Base-by-base conservation (phyloP, 495 filamentous ascomycete species). In the Aspergillus cavernicola region DNA sequence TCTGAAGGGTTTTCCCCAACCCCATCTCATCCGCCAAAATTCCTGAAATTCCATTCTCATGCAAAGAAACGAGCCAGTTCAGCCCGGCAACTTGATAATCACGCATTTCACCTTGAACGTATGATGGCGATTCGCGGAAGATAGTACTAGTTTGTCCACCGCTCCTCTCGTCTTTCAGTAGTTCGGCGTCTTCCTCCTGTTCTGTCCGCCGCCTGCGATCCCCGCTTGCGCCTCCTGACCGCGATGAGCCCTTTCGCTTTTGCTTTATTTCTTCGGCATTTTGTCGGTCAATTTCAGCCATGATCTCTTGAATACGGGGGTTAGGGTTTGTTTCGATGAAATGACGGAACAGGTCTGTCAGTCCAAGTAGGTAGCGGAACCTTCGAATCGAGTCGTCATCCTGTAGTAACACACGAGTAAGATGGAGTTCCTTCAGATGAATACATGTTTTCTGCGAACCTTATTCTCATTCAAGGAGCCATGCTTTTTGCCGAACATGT, bases 11-110 rank as follows among this genome's bases (percentile, higher is more conserved):
- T 74, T 97, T 97, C 41, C 92, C 92, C 23, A 97, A 71, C 62
- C 92, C 92, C 92, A 97, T 97, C 71, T 98, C 93, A 67, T 98
- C 93, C 48, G 93, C 93, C 50, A 98, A 72, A 53, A 98, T 98
- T 47, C 93, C 93, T 20, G 92, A 97, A 59, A 98, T 98, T 71
- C 93, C 93, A 63, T 98, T 98, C 70, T 97, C 93, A 63, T 98
- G 93, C 10, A 98, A 79, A 2, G 92, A 96, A 53, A 97, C 89
- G n/a, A 98, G 82, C 93, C 93, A 98, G 63, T 98, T 98, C 55
- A 98, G 66, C 48, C 93, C 93, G 12, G 87, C 86, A 58, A 98
- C 77, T 66, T 98, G 93, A 66, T 98, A 98, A 61, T 98, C 93
- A 61, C 93, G 86, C 87, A 98, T 96, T 47, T 81, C 73, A 46